Conservation (phyloP, 1,139 yeast species). For the Yamadazyma sp. region DNA sequence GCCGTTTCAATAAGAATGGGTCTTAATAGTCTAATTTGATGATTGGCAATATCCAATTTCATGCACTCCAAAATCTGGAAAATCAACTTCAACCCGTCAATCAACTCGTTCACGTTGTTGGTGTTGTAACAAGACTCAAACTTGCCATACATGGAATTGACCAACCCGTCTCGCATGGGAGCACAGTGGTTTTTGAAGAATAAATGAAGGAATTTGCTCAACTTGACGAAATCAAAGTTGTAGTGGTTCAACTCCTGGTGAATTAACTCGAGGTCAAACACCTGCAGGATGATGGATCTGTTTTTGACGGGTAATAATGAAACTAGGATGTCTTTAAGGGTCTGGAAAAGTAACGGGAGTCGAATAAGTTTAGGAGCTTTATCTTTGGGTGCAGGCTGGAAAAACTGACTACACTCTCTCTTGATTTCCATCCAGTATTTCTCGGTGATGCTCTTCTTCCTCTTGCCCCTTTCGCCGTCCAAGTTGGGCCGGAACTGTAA, state of each 20-base stretch:
- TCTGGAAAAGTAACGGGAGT: constrained; percentile 67
- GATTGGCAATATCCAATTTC: constrained; percentile 95
- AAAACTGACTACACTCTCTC: constrained; percentile 54
- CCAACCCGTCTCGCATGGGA: constrained; percentile 93
- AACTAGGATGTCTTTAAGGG: constrained; percentile 74
- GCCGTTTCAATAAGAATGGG: constrained; percentile 87
- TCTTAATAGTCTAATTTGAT: constrained; percentile 82
- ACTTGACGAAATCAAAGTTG: constrained; percentile 63
- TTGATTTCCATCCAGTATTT: constrained; percentile 82
- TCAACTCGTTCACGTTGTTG: constrained; percentile 54
- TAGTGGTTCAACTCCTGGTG: constrained; percentile 74
- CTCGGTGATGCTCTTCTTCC: constrained; percentile 74
- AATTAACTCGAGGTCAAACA: constrained; percentile 74
- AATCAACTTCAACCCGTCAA: constrained; percentile 75
- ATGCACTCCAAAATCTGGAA: constrained; percentile 91
- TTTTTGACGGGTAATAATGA: constrained; percentile 79
- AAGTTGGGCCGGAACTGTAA: constrained; percentile 88
- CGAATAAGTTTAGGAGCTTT: constrained; percentile 40
- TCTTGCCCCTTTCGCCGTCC: constrained; percentile 85
- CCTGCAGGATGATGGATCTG: constrained; percentile 61
- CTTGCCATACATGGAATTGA: constrained; percentile 74
- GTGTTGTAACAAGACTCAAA: constrained; percentile 62
- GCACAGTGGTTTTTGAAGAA: constrained; percentile 86
- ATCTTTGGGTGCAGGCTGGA: constrained; percentile 14
- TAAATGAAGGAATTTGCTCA: constrained; percentile 69